These are phyloP conservation scores for Eucommia ulmoides DNA, from an alignment of 257 asterid species.

Conservation along the genomic window DNA sequence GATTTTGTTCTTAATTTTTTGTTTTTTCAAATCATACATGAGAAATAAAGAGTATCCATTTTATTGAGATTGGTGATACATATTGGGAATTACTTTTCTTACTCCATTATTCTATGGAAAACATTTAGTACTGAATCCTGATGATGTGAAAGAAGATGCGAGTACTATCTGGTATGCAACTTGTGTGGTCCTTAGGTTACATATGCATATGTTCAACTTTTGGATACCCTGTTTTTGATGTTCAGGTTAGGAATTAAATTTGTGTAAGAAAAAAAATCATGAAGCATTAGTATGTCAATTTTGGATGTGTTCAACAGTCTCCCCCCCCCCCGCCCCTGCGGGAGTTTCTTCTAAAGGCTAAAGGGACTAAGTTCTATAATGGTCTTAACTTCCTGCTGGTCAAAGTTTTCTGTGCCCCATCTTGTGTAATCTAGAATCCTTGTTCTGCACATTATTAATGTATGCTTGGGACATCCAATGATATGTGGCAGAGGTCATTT, in stretches of 20 bases:
- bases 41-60: background rate
- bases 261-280: too few species aligned
- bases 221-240: too few species aligned
- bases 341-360: too few species aligned
- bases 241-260: too few species aligned
- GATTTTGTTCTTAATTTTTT: conserved; percentile 11
- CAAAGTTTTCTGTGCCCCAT: background rate
- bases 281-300: too few species aligned
- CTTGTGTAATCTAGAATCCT: background rate
- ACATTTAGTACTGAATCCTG: too few species aligned
- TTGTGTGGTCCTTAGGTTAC: background rate
- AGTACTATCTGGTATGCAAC: background rate
- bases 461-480: conserved; percentile 4
- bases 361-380: too few species aligned
- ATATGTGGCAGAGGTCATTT: conserved; percentile 38
- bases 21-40: background rate
- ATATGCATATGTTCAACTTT: too few species aligned
- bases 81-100: background rate
- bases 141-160: too few species aligned
- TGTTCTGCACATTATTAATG: background rate
- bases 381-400: background rate
- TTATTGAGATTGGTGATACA: background rate
- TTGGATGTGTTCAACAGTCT: too few species aligned
- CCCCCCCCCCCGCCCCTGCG: too few species aligned
- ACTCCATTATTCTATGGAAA: too few species aligned